Evolutionary conservation across 352 stramenopile genomes (phyloP).

Genomic region (Phytophthora fragariaefolia): DNA sequence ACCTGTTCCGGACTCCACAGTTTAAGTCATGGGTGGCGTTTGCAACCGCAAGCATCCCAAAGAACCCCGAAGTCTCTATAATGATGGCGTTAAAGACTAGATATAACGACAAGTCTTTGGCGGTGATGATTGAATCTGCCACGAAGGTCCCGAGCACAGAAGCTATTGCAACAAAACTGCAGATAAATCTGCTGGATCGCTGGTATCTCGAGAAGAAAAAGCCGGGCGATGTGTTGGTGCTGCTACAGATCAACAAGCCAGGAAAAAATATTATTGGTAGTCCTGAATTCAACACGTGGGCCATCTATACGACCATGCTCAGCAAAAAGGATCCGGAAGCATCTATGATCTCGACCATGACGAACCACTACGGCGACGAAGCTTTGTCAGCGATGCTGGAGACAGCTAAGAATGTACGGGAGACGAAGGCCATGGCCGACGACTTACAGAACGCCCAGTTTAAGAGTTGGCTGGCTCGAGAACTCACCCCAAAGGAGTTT

Average conservation of each 20-base stretch:
- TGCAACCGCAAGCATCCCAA: not conserved
- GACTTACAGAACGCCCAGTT: conserved; percentile 1
- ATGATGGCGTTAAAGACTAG: not conserved
- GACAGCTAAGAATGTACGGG: not conserved
- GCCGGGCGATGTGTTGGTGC: not conserved
- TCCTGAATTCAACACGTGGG: conserved; percentile 1
- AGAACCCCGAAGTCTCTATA: not conserved
- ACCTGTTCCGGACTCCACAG: not conserved
- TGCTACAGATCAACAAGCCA: conserved; percentile 3
- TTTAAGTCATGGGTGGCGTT: not conserved
- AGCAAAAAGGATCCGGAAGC: conserved; percentile 1
- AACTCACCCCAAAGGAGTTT: not conserved
- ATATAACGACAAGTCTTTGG: not conserved
- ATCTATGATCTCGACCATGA: conserved; percentile 2
- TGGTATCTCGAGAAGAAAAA: conserved; percentile 1
- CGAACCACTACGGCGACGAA: conserved; percentile 1
- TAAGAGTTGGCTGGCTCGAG: not conserved
- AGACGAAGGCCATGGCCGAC: conserved; percentile 1
- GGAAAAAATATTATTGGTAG: conserved; percentile 1
- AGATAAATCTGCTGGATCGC: not conserved
- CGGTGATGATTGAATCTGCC: not conserved
- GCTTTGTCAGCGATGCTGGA: conserved; percentile 5
- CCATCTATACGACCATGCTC: not conserved
- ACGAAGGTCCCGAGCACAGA: conserved; percentile 6
- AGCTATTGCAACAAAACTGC: not conserved